These are phyloP conservation scores for Chloris gayana DNA, from an alignment of 176 grass and related monocot genomes.

Conservation along the genomic window DNA sequence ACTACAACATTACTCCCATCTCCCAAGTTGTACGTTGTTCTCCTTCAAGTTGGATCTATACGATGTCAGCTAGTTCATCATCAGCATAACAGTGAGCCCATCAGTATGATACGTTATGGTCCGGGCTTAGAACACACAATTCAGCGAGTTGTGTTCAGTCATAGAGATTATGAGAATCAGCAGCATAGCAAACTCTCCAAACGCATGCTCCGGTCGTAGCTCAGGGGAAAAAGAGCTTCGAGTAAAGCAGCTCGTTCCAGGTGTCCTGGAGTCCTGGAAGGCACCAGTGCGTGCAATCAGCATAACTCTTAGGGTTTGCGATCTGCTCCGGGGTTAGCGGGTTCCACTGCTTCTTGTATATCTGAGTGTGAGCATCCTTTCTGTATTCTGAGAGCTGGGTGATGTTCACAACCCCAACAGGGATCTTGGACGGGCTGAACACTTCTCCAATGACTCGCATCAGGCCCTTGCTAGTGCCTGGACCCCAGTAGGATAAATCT, in stretches of 20 bases:
- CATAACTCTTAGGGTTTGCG: conserved; percentile 76
- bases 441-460: conserved; percentile 74
- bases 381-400: conserved; percentile 94
- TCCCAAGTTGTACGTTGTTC: background rate
- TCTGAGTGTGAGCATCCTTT: conserved; percentile 88
- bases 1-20: background rate
- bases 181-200: background rate
- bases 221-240: conserved; percentile 79
- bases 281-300: conserved; percentile 92
- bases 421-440: conserved; percentile 46
- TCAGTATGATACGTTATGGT: conserved; percentile 6
- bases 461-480: conserved; percentile 70
- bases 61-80: conserved; percentile 23
- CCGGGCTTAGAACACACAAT: background rate
- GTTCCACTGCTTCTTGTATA: conserved; percentile 96
- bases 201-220: background rate
- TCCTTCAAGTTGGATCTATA: conserved; percentile 26
- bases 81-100: conserved; percentile 15
- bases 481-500: conserved; percentile 71
- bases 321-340: conserved; percentile 72
- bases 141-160: background rate
- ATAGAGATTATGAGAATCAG: background rate
- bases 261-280: conserved; percentile 93
- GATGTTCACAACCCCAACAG: conserved; percentile 78
- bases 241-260: conserved; percentile 91